These are phyloP conservation scores for Lyophyllum shimeji DNA, from an alignment of 768 basidiomycete genomes.

Conservation along the genomic window DNA sequence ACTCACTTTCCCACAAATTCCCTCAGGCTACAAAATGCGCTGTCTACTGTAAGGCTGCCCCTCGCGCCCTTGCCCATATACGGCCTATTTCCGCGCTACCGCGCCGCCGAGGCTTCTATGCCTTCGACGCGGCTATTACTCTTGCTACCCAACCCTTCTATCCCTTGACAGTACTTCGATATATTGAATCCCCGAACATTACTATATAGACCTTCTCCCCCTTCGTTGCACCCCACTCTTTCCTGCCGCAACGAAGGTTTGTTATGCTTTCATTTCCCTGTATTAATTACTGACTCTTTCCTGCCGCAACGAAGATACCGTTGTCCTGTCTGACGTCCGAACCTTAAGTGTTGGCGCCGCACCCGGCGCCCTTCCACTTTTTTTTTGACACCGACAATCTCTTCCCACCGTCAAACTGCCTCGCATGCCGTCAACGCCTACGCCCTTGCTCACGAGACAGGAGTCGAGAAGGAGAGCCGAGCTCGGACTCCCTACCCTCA, in stretches of 20 bases:
- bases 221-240: neutral
- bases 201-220: neutral
- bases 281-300: neutral
- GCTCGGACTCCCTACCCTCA: neutral
- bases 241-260: neutral
- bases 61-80: too few relatives aligned
- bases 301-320: neutral
- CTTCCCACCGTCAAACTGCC: neutral
- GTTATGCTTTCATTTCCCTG: neutral
- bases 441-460: neutral
- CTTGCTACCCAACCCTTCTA: neutral
- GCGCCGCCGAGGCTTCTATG: too few relatives aligned
- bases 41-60: neutral
- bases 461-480: neutral
- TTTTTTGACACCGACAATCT: neutral
- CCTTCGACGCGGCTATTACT: neutral
- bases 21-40: too few relatives aligned
- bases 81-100: too few relatives aligned
- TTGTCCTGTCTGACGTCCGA: neutral
- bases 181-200: neutral
- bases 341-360: neutral
- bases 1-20: too few relatives aligned
- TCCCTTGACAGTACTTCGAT: neutral
- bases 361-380: conserved; percentile 1
- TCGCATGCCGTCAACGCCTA: neutral